Base-by-base conservation (phyloP, 805 yeast species). In the Blastobotrys parvus region DNA sequence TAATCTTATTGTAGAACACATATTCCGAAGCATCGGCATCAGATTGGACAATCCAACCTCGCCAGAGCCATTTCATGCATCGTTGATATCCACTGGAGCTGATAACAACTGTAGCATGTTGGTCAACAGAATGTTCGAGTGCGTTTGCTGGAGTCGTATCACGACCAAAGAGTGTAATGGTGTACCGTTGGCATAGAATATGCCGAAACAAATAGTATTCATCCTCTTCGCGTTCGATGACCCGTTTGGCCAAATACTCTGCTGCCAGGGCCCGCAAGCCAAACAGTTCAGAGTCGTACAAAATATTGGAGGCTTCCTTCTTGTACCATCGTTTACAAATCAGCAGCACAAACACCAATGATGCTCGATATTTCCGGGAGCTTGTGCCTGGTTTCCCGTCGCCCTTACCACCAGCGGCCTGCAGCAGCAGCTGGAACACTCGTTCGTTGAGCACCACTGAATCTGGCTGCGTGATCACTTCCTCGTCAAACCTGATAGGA, bases 21-120 rank as follows among this genome's bases (percentile, higher is more conserved):
- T 82, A 87, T 13, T 78, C 77, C 16, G 20, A 32, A 4, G 92
- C 85, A 56, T 85, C 86, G 11, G 59, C 61, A 10, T 78, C 75
- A 18, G 82, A 74, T 62, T 86, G 95, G 40, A 83, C 71, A 48
- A 87, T 83, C 94, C 95, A 85, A 22, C 96, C 96, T 44, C 89
- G 68, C 96, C 96, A 87, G 39, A 87, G 62, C 94, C 95, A 87
- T 51, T 80, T 78, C 55, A 86, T 72, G 64, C 95, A 85, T 42
- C 94, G 67, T 61, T 87, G 95, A 60, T 77, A 87, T 0, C 95
- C 95, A 6, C 81, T 67, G 0, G 94, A 77, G 2, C 87, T 80
- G 53, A 88, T 84, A 15, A 86, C 80, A 18, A 72, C 70, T 6
- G 89, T 79, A 8, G 83, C 75, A 52, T 87, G 95, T 75, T 79